Conservation (phyloP, 306 rosid genomes). For the Corylus avellana region DNA sequence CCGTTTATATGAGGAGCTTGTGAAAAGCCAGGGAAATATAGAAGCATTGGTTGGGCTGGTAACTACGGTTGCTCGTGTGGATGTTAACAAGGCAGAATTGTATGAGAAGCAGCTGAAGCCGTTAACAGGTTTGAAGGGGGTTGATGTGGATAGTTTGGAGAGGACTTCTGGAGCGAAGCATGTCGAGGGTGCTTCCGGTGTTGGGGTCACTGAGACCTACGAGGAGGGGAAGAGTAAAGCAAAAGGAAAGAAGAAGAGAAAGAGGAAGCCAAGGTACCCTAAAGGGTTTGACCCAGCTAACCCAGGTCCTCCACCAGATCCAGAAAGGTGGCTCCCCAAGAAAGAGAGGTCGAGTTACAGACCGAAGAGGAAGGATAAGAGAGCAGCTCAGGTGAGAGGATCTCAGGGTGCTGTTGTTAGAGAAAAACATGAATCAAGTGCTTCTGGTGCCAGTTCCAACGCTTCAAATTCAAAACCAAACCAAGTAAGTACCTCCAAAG, state of each 20-base stretch:
- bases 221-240: conserved; percentile 79
- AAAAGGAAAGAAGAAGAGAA: conserved; percentile 88
- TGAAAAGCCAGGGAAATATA: conserved; percentile 76
- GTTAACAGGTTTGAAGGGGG: conserved; percentile 74
- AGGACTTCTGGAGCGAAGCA: conserved; percentile 82
- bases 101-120: conserved; percentile 83
- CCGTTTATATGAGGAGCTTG: conserved; percentile 76
- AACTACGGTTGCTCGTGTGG: conserved; percentile 76
- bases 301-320: conserved; percentile 98
- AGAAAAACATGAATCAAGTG: conserved; percentile 72
- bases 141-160: conserved; percentile 87
- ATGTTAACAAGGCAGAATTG: conserved; percentile 81
- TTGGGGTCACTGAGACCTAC: conserved; percentile 46
- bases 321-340: conserved; percentile 99
- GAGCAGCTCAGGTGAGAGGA: conserved; percentile 98
- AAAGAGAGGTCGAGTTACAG: conserved; percentile 91
- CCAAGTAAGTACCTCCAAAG: conserved; percentile 63
- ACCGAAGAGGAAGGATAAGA: conserved; percentile 96
- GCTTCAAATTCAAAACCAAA: conserved; percentile 57
- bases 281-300: conserved; percentile 94
- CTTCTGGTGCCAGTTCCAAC: conserved; percentile 50
- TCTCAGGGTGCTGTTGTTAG: conserved; percentile 87
- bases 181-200: conserved; percentile 51
- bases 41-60: conserved; percentile 90
- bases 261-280: conserved; percentile 97